Base-by-base conservation (phyloP, 2,329 filamentous ascomycete species). In the Sclerotinia spermophila region DNA sequence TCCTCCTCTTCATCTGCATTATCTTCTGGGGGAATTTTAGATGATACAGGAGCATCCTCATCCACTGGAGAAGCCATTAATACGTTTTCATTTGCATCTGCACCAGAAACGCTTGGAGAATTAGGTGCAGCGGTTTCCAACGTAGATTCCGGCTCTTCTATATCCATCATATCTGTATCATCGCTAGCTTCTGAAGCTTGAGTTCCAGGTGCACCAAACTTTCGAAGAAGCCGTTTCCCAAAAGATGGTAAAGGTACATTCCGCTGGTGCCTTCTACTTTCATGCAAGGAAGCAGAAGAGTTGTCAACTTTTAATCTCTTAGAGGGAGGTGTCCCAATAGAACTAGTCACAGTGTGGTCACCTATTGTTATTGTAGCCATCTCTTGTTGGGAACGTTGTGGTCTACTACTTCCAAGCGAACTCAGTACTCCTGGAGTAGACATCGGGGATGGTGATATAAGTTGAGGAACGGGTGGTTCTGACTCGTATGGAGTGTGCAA, bases 311-410 rank as follows among this genome's bases (percentile, higher is more conserved):
- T 72, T 62, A 73, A 62, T 67, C 75, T 73, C 58, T 79, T 79
- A 1, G 73, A 72, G 51, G 61, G 68, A 40, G 75, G 75, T 3
- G 73, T 76, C 17, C 78, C 78, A 68, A 80, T 77, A 27, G 75
- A 74, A 48, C 78, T 79, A 10, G 75, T 79, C 21, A 77, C 71
- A 4, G 77, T 79, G 38, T 78, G 75, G 42, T 79, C 74, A 27
- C 77, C 79, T 67, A 79, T 80, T 5, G 76, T 79, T 53, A 80
- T 79, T 21, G 77, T 80, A 24, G 79, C 78, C n/a, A 75, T 74
- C 68, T 78, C 75, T 53, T 73, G 51, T 67, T 72, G 71, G n/a
- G 69, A 62, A 67, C 74, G 71, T 59, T 74, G 70, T 45, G 70
- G 56, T 70, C 72, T 74, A 35, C 76, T 35, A 45, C 61, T 72